These are phyloP conservation scores for Cryptosporidium xiaoi DNA, from an alignment of 169 alveolate genomes.

Conservation along the genomic window DNA sequence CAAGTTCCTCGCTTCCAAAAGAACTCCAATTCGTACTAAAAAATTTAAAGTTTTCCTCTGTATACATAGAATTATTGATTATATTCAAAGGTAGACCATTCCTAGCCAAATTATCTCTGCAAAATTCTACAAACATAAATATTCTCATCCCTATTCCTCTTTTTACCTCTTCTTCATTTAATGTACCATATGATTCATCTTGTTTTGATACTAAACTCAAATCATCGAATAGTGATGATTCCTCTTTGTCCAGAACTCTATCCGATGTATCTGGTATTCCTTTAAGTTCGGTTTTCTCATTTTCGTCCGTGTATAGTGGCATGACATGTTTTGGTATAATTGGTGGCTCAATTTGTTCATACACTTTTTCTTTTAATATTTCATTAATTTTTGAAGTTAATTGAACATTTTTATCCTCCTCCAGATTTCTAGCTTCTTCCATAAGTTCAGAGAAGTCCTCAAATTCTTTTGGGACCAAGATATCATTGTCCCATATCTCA, in stretches of 20 bases:
- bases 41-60: constrained; percentile 33
- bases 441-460: constrained; percentile 53
- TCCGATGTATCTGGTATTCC: not conserved
- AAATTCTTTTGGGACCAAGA: constrained; percentile 16
- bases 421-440: constrained; percentile 7
- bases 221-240: constrained; percentile 33
- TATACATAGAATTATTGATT: constrained; percentile 2
- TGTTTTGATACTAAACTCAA: not conserved
- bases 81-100: constrained; percentile 17
- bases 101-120: constrained; percentile 37
- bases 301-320: constrained; percentile 1
- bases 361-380: not conserved
- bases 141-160: constrained; percentile 24
- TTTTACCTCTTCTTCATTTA: constrained; percentile 1
- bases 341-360: constrained; percentile 4
- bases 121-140: constrained; percentile 21
- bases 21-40: constrained; percentile 20
- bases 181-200: not conserved
- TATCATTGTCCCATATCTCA: constrained; percentile 45
- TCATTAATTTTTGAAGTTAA: constrained; percentile 31
- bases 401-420: constrained; percentile 4
- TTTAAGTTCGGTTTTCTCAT: not conserved
- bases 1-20: not conserved
- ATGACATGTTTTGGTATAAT: constrained; percentile 28
- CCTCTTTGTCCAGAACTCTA: not conserved